A percentile compares a stretch with the other conserved stretches of the same genome.
Conservation (phyloP, 352 stramenopile genomes). For the Phytophthora lateralis region DNA sequence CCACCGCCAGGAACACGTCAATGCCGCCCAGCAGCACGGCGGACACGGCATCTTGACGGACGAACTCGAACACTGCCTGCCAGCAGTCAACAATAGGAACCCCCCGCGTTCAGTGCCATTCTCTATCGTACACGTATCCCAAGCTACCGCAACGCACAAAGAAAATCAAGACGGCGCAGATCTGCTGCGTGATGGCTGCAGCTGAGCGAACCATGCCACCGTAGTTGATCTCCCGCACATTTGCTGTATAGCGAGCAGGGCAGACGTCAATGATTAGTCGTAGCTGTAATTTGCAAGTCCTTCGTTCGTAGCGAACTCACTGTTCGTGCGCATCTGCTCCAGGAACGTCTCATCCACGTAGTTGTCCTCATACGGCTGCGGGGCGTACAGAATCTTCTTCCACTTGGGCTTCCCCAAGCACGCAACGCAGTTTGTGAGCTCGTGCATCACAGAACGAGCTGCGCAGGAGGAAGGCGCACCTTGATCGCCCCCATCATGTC, state of each 20-base stretch:
- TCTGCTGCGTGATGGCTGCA: constrained; percentile 89
- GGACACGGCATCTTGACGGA: constrained; percentile 60
- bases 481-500: constrained; percentile 20
- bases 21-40: constrained; percentile 58
- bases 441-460: too few relatives aligned
- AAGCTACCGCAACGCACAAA: constrained; percentile 56
- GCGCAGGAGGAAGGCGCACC: constrained; percentile 7
- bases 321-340: constrained; percentile 90
- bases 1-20: constrained; percentile 58
- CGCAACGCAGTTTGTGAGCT: constrained; percentile 1
- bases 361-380: constrained; percentile 90
- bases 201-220: constrained; percentile 85
- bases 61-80: constrained; percentile 80
- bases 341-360: constrained; percentile 91
- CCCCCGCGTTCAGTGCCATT: not conserved
- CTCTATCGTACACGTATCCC: not conserved
- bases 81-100: constrained; percentile 2
- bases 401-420: constrained; percentile 43
- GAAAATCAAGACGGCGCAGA: constrained; percentile 89
- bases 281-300: not conserved
- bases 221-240: constrained; percentile 85
- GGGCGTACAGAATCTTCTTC: constrained; percentile 89
- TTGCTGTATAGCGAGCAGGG: constrained; percentile 42
- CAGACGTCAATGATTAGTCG: not conserved
- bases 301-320: constrained; percentile 34